phyloP scores from a whole-genome alignment of 2,329 filamentous ascomycete genomes.

The Pyricularia sp. region DNA sequence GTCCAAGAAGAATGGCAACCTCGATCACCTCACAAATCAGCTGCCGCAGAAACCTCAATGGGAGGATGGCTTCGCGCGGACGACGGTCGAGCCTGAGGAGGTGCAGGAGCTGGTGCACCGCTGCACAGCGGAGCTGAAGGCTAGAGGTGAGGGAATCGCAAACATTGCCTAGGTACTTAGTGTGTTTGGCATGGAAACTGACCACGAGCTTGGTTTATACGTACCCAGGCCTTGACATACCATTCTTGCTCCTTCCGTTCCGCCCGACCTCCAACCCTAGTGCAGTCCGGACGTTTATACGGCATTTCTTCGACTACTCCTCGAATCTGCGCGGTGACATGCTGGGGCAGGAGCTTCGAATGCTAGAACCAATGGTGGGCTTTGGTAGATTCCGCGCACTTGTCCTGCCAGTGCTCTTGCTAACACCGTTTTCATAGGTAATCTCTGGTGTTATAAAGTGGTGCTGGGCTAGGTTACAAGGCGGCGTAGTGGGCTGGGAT shows the following conservation, averaged over 20 bases:
- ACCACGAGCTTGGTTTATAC: neutral
- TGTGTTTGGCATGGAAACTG: neutral
- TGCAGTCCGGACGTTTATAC: constrained; percentile 83
- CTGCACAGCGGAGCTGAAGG: constrained; percentile 88
- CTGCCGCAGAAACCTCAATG: constrained; percentile 64
- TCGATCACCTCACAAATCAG: constrained; percentile 38
- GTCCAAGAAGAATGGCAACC: constrained; percentile 54
- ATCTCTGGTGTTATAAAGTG: constrained; percentile 92
- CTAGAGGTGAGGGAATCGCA: constrained; percentile 56
- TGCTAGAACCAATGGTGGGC: constrained; percentile 87
- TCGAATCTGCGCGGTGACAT: constrained; percentile 57
- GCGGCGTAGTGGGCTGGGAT: constrained; percentile 93
- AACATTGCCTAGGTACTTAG: neutral
- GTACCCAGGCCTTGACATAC: constrained; percentile 67
- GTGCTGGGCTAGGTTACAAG: constrained; percentile 91
- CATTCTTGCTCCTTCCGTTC: constrained; percentile 90
- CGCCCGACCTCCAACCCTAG: constrained; percentile 87
- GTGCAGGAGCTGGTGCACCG: constrained; percentile 77
- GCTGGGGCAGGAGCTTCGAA: constrained; percentile 76
- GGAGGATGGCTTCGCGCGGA: constrained; percentile 82
- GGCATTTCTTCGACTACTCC: constrained; percentile 76
- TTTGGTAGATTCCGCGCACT: constrained; percentile 7
- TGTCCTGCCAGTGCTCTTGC: neutral
- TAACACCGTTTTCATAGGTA: constrained; percentile 46
- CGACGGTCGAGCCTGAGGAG: constrained; percentile 77